Percentiles rank a stretch among this genome's conserved stretches.
phyloP scores from a whole-genome alignment of 2,329 filamentous ascomycete genomes.

The Pseudocercospora ulei region DNA sequence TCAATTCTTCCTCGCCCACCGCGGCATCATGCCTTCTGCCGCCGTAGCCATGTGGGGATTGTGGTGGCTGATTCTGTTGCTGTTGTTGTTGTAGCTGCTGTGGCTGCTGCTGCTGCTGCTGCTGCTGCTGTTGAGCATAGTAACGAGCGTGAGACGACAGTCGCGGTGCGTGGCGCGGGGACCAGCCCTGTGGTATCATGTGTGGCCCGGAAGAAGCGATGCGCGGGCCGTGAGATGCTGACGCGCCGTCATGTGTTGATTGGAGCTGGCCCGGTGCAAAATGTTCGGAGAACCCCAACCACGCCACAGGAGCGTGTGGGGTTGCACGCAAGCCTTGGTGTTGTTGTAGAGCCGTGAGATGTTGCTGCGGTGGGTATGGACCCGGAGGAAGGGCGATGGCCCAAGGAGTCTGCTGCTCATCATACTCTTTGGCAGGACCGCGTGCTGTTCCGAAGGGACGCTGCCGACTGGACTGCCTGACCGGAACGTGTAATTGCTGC shows the following conservation, averaged over 20 bases:
- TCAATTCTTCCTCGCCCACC: constrained; percentile 26
- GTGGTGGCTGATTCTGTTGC: constrained; percentile 5
- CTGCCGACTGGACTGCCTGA: constrained; percentile 4
- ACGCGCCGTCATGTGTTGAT: neutral
- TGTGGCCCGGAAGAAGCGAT: neutral
- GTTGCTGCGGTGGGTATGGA: constrained; percentile 14
- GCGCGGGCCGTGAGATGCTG: neutral
- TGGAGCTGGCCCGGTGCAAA: constrained; percentile 2
- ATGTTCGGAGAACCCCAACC: constrained; percentile 5
- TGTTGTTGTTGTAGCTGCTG: constrained; percentile 8
- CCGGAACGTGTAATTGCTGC: neutral
- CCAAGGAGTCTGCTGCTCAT: constrained; percentile 30
- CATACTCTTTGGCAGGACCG: constrained; percentile 25
- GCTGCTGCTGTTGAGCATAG: constrained; percentile 14
- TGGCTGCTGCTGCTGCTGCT: constrained; percentile 9
- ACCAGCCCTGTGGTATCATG: constrained; percentile 8
- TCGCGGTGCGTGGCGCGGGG: constrained; percentile 4
- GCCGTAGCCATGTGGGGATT: constrained; percentile 17
- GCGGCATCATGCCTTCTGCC: constrained; percentile 27
- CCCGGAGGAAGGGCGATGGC: constrained; percentile 22
- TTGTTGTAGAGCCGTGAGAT: constrained; percentile 11
- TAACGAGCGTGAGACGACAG: constrained; percentile 12
- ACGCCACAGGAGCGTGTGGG: neutral
- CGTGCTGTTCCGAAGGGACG: constrained; percentile 21
- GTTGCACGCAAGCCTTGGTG: neutral